Conservation (phyloP, 2,329 filamentous ascomycete species). For the Cladobotryum mycophilum region DNA sequence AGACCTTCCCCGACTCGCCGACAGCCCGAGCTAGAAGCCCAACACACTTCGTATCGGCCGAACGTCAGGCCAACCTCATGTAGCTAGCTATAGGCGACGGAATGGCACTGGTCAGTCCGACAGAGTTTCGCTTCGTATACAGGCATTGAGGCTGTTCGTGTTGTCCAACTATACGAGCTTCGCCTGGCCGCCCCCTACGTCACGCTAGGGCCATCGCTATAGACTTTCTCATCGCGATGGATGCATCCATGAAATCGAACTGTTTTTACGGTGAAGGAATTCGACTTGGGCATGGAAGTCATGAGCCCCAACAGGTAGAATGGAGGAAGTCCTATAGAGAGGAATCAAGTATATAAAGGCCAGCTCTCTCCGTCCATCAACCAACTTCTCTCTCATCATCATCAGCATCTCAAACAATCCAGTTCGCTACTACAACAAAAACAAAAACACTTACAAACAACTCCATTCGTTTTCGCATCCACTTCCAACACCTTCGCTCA, state of each 20-base stretch:
- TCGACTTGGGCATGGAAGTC: no score
- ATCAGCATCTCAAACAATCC: slow-evolving; percentile 5
- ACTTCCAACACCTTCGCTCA: slow-evolving; percentile 13
- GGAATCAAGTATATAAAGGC: slow-evolving; percentile 8
- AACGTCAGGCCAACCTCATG: neutral
- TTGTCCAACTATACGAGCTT: slow-evolving; percentile 9
- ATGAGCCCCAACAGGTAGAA: no score
- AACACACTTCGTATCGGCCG: no score
- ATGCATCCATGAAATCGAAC: neutral
- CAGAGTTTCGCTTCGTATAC: slow-evolving; percentile 9
- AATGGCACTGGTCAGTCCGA: neutral
- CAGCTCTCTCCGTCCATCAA: neutral
- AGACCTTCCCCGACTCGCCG: no score
- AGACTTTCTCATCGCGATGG: neutral
- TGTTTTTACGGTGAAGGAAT: neutral
- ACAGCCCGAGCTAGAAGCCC: no score
- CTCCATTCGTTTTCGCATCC: neutral
- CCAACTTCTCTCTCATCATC: slow-evolving; percentile 4
- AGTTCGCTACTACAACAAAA: slow-evolving; percentile 1
- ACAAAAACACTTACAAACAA: slow-evolving; percentile 6
- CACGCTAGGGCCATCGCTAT: slow-evolving; percentile 1
- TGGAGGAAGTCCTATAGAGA: no score
- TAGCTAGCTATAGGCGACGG: neutral
- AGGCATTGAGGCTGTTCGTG: slow-evolving; percentile 9
- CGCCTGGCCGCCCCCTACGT: slow-evolving; percentile 10